phyloP scores from a whole-genome alignment of 2,329 filamentous ascomycete species.

The Coniochaeta sp. region DNA sequence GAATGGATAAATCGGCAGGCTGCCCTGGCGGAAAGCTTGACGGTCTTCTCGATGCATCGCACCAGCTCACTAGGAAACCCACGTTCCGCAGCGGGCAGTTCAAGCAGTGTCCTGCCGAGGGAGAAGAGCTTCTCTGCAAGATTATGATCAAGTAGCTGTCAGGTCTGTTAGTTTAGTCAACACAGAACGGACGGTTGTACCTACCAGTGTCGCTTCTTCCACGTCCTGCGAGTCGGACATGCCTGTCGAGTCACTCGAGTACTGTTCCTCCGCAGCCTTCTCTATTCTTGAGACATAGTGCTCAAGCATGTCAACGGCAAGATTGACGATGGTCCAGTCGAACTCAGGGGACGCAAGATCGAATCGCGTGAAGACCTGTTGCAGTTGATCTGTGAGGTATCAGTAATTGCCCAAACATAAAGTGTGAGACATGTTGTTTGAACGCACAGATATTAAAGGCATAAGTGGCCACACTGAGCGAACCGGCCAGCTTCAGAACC shows the following conservation, averaged over 20 bases:
- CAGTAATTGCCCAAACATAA: constrained; percentile 3
- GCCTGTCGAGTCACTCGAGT: constrained; percentile 22
- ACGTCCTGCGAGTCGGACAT: constrained; percentile 24
- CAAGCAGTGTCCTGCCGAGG: constrained; percentile 24
- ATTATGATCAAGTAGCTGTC: constrained; percentile 39
- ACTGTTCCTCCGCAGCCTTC: constrained; percentile 30
- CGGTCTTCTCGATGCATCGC: constrained; percentile 35
- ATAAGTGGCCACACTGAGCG: constrained; percentile 39
- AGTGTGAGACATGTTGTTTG: not conserved
- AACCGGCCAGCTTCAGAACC: constrained; percentile 38
- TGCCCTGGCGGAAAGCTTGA: constrained; percentile 38
- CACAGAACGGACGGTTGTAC: constrained; percentile 8
- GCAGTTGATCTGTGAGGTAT: constrained; percentile 33
- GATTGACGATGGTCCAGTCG: constrained; percentile 40
- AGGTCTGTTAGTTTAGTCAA: not conserved
- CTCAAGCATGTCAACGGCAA: constrained; percentile 38
- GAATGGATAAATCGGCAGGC: constrained; percentile 36
- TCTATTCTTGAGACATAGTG: constrained; percentile 39
- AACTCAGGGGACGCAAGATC: constrained; percentile 32
- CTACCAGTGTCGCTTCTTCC: constrained; percentile 41
- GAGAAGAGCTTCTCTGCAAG: constrained; percentile 39
- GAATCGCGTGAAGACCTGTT: constrained; percentile 43
- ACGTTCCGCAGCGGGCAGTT: constrained; percentile 13
- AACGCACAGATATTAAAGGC: constrained; percentile 37
- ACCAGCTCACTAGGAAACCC: constrained; percentile 13